phyloP scores from a whole-genome alignment of 306 rosid species.

The Prosopis cineraria region DNA sequence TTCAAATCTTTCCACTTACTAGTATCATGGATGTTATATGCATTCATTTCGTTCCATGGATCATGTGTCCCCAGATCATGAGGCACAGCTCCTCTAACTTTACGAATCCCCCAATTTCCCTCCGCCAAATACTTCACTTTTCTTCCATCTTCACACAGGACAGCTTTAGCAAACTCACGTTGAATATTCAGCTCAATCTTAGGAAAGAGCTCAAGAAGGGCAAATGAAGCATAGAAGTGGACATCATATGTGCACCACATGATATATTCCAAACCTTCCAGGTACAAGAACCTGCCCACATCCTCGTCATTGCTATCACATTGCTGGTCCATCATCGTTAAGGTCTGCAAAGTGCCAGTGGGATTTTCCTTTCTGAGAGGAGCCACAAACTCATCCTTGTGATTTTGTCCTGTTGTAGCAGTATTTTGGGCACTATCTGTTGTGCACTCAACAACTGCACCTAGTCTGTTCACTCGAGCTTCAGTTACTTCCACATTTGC shows the following conservation, averaged over 20 bases:
- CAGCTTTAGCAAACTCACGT: slow-evolving; percentile 94
- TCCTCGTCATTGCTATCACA: slow-evolving; percentile 51
- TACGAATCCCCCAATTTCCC: slow-evolving; percentile 94
- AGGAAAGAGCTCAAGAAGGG: slow-evolving; percentile 96
- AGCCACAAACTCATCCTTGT: slow-evolving; percentile 37
- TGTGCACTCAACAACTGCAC: slow-evolving; percentile 38
- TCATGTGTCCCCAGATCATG: slow-evolving; percentile 98
- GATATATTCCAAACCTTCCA: slow-evolving; percentile 96
- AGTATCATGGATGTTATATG: slow-evolving; percentile 94
- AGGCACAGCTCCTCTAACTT: slow-evolving; percentile 94
- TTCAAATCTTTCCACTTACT: slow-evolving; percentile 98
- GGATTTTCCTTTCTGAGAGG: slow-evolving; percentile 35
- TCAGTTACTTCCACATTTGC: slow-evolving; percentile 49
- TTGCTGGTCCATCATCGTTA: slow-evolving; percentile 38
- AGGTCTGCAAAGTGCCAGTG: slow-evolving; percentile 23
- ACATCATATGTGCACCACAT: slow-evolving; percentile 99
- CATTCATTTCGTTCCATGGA: slow-evolving; percentile 98
- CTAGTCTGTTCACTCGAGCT: slow-evolving; percentile 50
- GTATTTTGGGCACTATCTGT: slow-evolving; percentile 39
- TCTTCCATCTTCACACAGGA: slow-evolving; percentile 93
- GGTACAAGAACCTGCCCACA: slow-evolving; percentile 92
- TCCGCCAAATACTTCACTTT: slow-evolving; percentile 90
- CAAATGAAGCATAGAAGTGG: slow-evolving; percentile 97
- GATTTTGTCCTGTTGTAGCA: slow-evolving; percentile 33
- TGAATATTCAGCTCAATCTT: slow-evolving; percentile 90